Percentiles rank a stretch among this genome's conserved stretches.
Evolutionary conservation across 2,329 filamentous ascomycete genomes (phyloP).

Genomic region (Annulohypoxylon truncatum): DNA sequence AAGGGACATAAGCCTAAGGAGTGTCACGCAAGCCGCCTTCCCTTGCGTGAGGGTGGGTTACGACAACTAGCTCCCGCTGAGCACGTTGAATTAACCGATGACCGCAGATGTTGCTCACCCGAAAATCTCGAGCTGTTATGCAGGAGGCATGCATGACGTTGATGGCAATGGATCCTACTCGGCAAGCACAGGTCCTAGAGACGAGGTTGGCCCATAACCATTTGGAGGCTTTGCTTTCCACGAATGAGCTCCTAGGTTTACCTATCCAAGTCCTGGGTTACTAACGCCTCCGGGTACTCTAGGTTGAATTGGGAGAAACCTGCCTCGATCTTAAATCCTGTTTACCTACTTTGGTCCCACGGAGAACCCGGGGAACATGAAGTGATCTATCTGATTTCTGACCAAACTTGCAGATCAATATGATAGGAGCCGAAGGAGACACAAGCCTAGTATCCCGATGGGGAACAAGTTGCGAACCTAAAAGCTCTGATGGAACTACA

Average conservation of each 20-base stretch:
- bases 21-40: slow-evolving; percentile 21
- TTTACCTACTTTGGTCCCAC: slow-evolving; percentile 26
- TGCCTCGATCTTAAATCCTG: slow-evolving; percentile 26
- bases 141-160: slow-evolving; percentile 39
- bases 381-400: slow-evolving; percentile 37
- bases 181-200: slow-evolving; percentile 16
- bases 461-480: slow-evolving; percentile 20
- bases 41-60: slow-evolving; percentile 34
- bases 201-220: slow-evolving; percentile 14
- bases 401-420: slow-evolving; percentile 35
- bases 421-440: slow-evolving; percentile 28
- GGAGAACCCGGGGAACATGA: slow-evolving; percentile 11
- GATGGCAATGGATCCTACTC: slow-evolving; percentile 33
- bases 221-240: slow-evolving; percentile 26
- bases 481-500: slow-evolving; percentile 14
- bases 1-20: slow-evolving; percentile 15
- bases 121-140: slow-evolving; percentile 31
- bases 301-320: slow-evolving; percentile 15
- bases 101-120: slow-evolving; percentile 25
- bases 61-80: slow-evolving; percentile 7
- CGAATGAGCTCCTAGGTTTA: slow-evolving; percentile 29
- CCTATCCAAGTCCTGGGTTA: slow-evolving; percentile 28
- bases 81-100: slow-evolving; percentile 20
- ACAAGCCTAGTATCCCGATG: slow-evolving; percentile 28
- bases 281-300: slow-evolving; percentile 4